Base-by-base conservation (phyloP, 1,284 basidiomycete species). In the Coniophora puteana region DNA sequence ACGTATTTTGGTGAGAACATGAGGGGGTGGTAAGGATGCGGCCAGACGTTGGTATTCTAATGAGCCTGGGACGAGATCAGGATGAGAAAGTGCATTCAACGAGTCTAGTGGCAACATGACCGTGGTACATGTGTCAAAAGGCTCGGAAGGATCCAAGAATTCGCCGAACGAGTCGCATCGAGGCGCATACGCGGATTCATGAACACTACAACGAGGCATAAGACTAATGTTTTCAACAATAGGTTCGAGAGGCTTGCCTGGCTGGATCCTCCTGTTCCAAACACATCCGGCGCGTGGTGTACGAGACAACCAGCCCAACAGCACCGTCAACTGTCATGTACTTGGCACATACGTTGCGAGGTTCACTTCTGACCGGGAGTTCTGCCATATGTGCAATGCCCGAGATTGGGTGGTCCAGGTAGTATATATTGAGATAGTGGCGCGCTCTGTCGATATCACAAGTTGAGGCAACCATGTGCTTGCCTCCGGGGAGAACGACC, bases 401-500 rank as follows among this genome's bases (percentile, higher is more conserved):
- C 36, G 63, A 51, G 23, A 57, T 61, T 30, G 71, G 69, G 42
- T 78, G 71, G 51, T 86, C 83, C 46, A 87, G 59, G 17, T 67
- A 67, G 48, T 72, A 83, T 2, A 86, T 57, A 12, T 71, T 57
- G 16, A 88, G 51, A 21, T 67, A 72, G 54, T 74, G 80, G 25
- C 67, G 64, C 25, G 61, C 63, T 27, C 62, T 63, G 4, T 51
- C 52, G 2, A 49, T 47, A 50, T 80, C 74, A 44, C 66, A 68
- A 7, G 78, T 71, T 5, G 80, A 82, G 0, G 78, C 78, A 22
- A 84, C 62, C 43, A 86, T 67, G 47, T 80, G 83, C 48, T 82
- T 80, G 17, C 85, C 82, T 1, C 85, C 85, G 4, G 84, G 80
- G 6, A 86, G 68, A 18, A 83, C 54, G 23, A 68, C 69, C 69